phyloP scores from a whole-genome alignment of 768 basidiomycete species.

The Leccinum aurantiacum region DNA sequence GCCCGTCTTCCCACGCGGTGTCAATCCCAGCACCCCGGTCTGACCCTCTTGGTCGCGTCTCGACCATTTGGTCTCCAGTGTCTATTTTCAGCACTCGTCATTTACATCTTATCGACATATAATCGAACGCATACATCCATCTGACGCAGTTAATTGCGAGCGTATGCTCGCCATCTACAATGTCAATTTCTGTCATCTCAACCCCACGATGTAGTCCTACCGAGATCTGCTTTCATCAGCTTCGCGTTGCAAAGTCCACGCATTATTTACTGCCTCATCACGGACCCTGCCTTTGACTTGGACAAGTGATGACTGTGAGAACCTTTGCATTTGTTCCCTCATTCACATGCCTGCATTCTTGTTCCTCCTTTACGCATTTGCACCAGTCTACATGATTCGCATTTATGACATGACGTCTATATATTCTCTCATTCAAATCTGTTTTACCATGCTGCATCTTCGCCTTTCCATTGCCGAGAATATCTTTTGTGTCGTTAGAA shows the following conservation, averaged over 20 bases:
- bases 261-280: constrained; percentile 23
- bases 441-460: constrained; percentile 9
- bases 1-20: constrained; percentile 48
- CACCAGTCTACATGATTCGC: constrained; percentile 22
- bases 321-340: constrained; percentile 17
- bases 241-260: constrained; percentile 19
- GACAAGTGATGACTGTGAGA: constrained; percentile 24
- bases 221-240: constrained; percentile 22
- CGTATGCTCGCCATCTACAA: constrained; percentile 20
- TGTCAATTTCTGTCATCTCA: constrained; percentile 27
- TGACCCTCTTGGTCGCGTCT: constrained; percentile 7
- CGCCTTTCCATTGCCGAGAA: neutral
- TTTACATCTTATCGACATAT: constrained; percentile 31
- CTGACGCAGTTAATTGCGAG: constrained; percentile 32
- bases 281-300: constrained; percentile 33
- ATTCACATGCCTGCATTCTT: constrained; percentile 27
- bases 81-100: constrained; percentile 12
- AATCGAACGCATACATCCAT: constrained; percentile 28
- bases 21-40: constrained; percentile 14
- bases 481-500: constrained; percentile 1
- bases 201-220: constrained; percentile 29
- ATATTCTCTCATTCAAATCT: constrained; percentile 14
- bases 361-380: constrained; percentile 17
- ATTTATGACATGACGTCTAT: constrained; percentile 18
- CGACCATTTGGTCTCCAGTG: neutral